Conservation (phyloP, 2,329 filamentous ascomycete genomes). For the Xylariaceae sp. region DNA sequence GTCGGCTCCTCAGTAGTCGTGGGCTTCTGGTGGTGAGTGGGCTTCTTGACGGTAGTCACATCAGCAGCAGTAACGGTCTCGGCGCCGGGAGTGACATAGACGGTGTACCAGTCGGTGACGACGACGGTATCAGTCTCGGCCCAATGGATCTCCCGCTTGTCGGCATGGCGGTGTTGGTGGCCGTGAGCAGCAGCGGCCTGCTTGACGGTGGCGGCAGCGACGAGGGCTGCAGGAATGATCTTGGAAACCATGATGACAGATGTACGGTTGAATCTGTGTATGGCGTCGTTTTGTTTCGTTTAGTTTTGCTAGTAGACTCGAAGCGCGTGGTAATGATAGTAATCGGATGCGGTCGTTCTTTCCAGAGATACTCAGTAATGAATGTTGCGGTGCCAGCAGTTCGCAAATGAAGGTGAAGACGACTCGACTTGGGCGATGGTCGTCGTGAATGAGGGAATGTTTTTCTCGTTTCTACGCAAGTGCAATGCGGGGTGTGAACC, state of each 20-base stretch:
- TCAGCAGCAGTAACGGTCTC: constrained; percentile 11
- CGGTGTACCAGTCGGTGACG: constrained; percentile 29
- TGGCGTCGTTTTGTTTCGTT: background rate
- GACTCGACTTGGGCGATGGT: constrained; percentile 22
- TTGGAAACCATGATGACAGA: constrained; percentile 31
- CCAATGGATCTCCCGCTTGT: constrained; percentile 29
- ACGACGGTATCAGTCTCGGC: constrained; percentile 30
- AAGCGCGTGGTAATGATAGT: background rate
- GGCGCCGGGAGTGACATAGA: constrained; percentile 27
- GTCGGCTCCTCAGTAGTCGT: constrained; percentile 3
- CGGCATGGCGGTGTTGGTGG: constrained; percentile 29
- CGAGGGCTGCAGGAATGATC: constrained; percentile 30
- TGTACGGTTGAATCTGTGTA: constrained; percentile 3
- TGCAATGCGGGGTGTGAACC: constrained; percentile 17
- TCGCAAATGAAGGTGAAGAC: constrained; percentile 24
- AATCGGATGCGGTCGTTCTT: constrained; percentile 15
- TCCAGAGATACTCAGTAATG: constrained; percentile 15
- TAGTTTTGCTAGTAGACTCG: background rate
- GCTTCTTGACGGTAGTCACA: background rate
- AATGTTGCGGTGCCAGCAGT: constrained; percentile 31
- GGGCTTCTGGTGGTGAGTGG: background rate
- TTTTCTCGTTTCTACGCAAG: constrained; percentile 20
- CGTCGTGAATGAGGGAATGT: constrained; percentile 23
- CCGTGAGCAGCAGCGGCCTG: constrained; percentile 25
- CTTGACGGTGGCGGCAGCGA: constrained; percentile 28